These are phyloP conservation scores for Tulasnella sp. DNA, from an alignment of 768 basidiomycete genomes.

Conservation along the genomic window DNA sequence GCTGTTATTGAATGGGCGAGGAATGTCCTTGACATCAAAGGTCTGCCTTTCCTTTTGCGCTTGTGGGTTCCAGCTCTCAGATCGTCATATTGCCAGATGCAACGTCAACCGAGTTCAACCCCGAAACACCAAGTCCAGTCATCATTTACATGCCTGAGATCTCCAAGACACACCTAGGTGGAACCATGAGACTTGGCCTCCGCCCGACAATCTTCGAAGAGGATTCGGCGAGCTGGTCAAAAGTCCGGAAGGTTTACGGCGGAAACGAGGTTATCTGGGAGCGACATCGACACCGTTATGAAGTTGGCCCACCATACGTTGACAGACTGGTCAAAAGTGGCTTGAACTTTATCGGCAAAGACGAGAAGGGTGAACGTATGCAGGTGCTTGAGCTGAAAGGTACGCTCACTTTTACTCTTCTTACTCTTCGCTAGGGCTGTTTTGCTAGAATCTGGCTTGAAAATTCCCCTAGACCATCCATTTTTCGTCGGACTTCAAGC, in stretches of 20 bases:
- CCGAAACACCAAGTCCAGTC: slow-evolving; percentile 60
- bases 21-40: slow-evolving; percentile 61
- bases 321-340: slow-evolving; percentile 65
- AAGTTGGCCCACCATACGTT: slow-evolving; percentile 89
- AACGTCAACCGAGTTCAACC: slow-evolving; percentile 76
- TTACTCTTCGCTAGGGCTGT: neutral
- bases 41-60: slow-evolving; percentile 28
- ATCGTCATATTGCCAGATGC: slow-evolving; percentile 52
- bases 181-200: slow-evolving; percentile 98
- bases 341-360: slow-evolving; percentile 77
- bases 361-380: slow-evolving; percentile 96
- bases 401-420: slow-evolving; percentile 39
- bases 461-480: slow-evolving; percentile 65
- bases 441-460: neutral
- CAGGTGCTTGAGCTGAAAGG: slow-evolving; percentile 85
- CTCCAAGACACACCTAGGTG: slow-evolving; percentile 95
- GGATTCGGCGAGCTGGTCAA: slow-evolving; percentile 65
- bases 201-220: slow-evolving; percentile 89
- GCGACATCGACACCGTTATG: slow-evolving; percentile 91
- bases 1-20: slow-evolving; percentile 95
- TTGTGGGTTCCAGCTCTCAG: neutral
- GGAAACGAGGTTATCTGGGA: slow-evolving; percentile 85
- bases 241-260: slow-evolving; percentile 75
- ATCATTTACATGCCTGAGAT: slow-evolving; percentile 99
- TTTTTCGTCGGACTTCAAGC: slow-evolving; percentile 94